Base-by-base conservation (phyloP, 768 basidiomycete genomes). In the Pleurotus platypus region DNA sequence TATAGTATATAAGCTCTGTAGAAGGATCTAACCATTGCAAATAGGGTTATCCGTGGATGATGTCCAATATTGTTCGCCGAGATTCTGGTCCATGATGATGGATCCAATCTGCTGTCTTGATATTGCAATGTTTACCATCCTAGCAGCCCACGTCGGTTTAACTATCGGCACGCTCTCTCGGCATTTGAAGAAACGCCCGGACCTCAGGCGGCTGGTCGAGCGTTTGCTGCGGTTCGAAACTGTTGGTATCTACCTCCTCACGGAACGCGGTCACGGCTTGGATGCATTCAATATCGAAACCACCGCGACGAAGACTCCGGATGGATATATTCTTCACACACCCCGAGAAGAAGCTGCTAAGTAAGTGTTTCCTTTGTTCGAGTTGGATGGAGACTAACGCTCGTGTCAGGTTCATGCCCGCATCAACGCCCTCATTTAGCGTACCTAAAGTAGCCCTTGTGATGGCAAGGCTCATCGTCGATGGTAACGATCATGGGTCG, bases 201-300 rank as follows among this genome's bases (percentile, higher is more conserved):
- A 84, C 61, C 68, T 84, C 20, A 70, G 68, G 45, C 75, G 77
- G 4, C 68, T 83, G 4, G 73, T 84, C 5, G 70, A 82, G 46
- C 68, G 75, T 35, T 68, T 84, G n/a, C 66, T 84, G 40, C 72
- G 75, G 18, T 79, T 83, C 42, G 80, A 84, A 18, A 78, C 76
- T 12, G 75, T 80, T 48, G 82, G 82, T 1, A 70, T 82, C 40
- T 83, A 78, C 60, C 75, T 82, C 46, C 67, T 83, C 43, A 77
- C 79, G 0, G 83, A 84, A 68, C 75, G 80, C 7, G 83, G 80
- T 1, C 84, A 85, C 57, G 84, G 82, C 12, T 66, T 85, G n/a
- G 83, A 84, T 46, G 78, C 82, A 1, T 78, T 80, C 61, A 82
- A 85, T 61, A 76, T 84, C 8, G 83, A 85, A 64, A 85, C 84